phyloP scores from a whole-genome alignment of 768 basidiomycete genomes.

The Gymnopilus junonius region DNA sequence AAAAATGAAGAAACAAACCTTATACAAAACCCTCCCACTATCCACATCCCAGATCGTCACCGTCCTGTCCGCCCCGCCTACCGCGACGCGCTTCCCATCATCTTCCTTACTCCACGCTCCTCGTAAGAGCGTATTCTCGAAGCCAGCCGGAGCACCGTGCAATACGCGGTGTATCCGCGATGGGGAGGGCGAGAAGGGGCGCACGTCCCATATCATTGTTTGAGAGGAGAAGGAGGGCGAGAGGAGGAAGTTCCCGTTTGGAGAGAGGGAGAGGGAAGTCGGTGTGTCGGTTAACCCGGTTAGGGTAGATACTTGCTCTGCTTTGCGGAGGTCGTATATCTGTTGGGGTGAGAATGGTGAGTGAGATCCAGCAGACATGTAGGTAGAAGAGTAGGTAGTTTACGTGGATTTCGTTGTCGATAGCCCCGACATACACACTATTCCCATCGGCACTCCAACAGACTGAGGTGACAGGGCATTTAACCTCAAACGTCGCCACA shows the following conservation, averaged over 20 bases:
- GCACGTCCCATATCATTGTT: slow-evolving; percentile 88
- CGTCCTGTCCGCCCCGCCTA: slow-evolving; percentile 89
- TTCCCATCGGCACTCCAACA: slow-evolving; percentile 93
- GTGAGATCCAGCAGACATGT: neutral
- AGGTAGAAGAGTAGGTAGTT: slow-evolving; percentile 26
- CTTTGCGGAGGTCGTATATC: slow-evolving; percentile 91
- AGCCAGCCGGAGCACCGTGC: slow-evolving; percentile 90
- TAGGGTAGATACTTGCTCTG: slow-evolving; percentile 78
- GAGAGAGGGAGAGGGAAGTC: slow-evolving; percentile 90
- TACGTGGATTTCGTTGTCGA: slow-evolving; percentile 97
- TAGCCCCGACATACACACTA: slow-evolving; percentile 85
- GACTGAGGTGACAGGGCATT: slow-evolving; percentile 91
- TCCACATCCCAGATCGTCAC: slow-evolving; percentile 90
- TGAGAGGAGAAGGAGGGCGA: slow-evolving; percentile 92
- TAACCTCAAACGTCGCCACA: slow-evolving; percentile 81
- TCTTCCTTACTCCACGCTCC: slow-evolving; percentile 91
- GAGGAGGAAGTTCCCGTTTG: slow-evolving; percentile 84
- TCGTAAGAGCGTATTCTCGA: slow-evolving; percentile 84
- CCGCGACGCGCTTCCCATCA: slow-evolving; percentile 79
- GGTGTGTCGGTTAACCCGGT: slow-evolving; percentile 92
- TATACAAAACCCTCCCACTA: slow-evolving; percentile 74
- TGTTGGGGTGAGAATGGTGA: slow-evolving; percentile 33
- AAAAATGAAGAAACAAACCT: slow-evolving; percentile 47
- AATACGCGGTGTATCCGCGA: slow-evolving; percentile 79
- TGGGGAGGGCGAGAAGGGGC: slow-evolving; percentile 90